Evolutionary conservation across 2,329 filamentous ascomycete genomes (phyloP), one percentile per base, ranked within the genome.

Genomic region (Shiraia bambusicola): DNA sequence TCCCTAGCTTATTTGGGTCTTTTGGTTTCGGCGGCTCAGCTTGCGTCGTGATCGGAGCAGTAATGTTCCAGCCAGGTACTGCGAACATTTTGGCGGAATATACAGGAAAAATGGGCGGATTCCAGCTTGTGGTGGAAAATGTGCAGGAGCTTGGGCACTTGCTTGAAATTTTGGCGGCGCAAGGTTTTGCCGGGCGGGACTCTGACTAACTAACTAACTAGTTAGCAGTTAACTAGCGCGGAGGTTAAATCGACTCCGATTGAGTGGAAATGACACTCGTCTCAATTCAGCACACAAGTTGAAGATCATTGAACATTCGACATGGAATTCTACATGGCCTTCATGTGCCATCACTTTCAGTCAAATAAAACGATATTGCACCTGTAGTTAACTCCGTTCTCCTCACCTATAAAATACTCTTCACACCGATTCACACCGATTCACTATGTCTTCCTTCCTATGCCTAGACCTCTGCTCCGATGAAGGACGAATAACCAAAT

Each of bases 61-160:
- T 82, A 26, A 96, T 77, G 28, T 88, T 88, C 91, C 92, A 96
- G 56, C 93, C 93, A 61, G 88, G 87, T 22, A 97, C 91, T 8
- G 90, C 85, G 69, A 97, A 97, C 92, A 97, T 92, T 2, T 24
- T 48, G 13, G 32, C 30, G 33, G 31, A 22, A 30, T 38, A 10
- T 22, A 16, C n/a, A 32, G 15, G n/a, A 8, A 17, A 17, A 22
- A 28, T 28, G 14, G 3, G 3, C 8, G 28, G 29, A 11, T n/a
- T 16, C 10, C 15, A 14, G 24, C 16, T 24, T 3, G 9, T 16
- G 13, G 12, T 31, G 4, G 17, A 16, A 26, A 24, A 11, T 27
- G 22, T 12, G 34, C 6, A 15, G 29, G 27, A 35, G 27, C 30
- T 31, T 17, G n/a, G 25, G 16, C 28, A 16, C n/a, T 37, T 39